Evolutionary conservation across 1,284 basidiomycete genomes (phyloP).

Genomic region (Apiotrichum domesticum): DNA sequence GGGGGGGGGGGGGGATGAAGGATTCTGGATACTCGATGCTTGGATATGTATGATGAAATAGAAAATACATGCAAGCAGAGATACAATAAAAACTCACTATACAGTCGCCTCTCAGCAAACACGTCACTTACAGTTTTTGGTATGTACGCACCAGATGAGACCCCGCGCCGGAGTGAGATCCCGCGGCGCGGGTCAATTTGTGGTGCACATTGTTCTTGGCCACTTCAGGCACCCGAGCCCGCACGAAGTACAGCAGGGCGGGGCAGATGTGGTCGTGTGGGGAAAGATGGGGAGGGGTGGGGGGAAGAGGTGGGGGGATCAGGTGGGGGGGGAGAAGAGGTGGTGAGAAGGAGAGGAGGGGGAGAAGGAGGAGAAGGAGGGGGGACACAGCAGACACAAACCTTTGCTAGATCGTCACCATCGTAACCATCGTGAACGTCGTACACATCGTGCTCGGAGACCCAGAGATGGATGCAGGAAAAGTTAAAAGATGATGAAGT

Average conservation of each 20-base stretch:
- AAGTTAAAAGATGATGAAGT: too few relatives aligned
- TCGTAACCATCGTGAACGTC: too few relatives aligned
- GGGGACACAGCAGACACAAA: too few relatives aligned
- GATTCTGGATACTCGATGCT: conserved; percentile 4
- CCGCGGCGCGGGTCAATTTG: conserved; percentile 21
- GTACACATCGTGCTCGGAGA: too few relatives aligned
- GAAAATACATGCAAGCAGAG: too few relatives aligned
- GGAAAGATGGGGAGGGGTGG: background rate
- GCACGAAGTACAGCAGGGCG: conserved; percentile 27
- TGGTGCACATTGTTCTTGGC: conserved; percentile 30
- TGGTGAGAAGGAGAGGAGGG: background rate
- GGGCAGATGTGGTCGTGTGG: conserved; percentile 40
- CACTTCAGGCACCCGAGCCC: conserved; percentile 42
- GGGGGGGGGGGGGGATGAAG: background rate
- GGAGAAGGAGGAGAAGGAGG: background rate
- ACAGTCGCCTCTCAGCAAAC: background rate
- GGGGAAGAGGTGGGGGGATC: background rate
- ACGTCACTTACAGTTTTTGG: background rate
- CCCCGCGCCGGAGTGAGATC: conserved; percentile 18
- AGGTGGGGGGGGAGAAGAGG: background rate
- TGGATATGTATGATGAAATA: too few relatives aligned
- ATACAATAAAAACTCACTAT: too few relatives aligned
- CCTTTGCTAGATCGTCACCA: too few relatives aligned
- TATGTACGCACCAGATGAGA: conserved; percentile 22
- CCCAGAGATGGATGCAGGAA: too few relatives aligned